phyloP scores from a whole-genome alignment of 495 filamentous ascomycete species.

The Penicillium alfredii region DNA sequence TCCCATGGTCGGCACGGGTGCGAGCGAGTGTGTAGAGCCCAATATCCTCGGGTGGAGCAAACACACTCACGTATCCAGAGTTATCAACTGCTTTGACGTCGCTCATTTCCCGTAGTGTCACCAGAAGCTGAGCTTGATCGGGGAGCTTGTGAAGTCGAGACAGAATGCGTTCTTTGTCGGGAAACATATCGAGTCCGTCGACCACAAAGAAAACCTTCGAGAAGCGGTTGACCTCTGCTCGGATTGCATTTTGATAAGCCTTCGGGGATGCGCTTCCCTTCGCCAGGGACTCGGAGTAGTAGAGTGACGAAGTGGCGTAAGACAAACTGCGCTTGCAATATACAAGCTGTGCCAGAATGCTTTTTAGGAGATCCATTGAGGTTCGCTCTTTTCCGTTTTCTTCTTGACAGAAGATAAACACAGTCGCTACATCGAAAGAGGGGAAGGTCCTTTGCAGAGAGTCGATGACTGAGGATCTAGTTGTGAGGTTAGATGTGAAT shows the following conservation, averaged over 20 bases:
- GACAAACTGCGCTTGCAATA: constrained; percentile 24
- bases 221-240: constrained; percentile 30
- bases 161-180: constrained; percentile 29
- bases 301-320: constrained; percentile 16
- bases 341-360: constrained; percentile 30
- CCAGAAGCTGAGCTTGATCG: constrained; percentile 28
- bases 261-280: constrained; percentile 24
- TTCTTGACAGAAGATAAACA: constrained; percentile 32
- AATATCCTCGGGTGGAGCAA: constrained; percentile 17
- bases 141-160: constrained; percentile 32
- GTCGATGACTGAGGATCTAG: constrained; percentile 28
- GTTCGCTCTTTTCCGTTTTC: constrained; percentile 15
- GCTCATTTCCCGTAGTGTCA: constrained; percentile 25
- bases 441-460: constrained; percentile 26
- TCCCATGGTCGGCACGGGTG: constrained; percentile 10
- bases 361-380: constrained; percentile 19
- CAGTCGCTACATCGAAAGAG: constrained; percentile 26
- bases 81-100: constrained; percentile 5
- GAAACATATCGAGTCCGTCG: constrained; percentile 26
- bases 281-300: constrained; percentile 17
- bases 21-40: constrained; percentile 11
- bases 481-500: not conserved
- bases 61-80: constrained; percentile 5
- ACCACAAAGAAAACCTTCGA: constrained; percentile 29
- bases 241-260: constrained; percentile 30